Evolutionary conservation across 2,329 filamentous ascomycete species (phyloP).

Genomic region (Sporothrix phasma): DNA sequence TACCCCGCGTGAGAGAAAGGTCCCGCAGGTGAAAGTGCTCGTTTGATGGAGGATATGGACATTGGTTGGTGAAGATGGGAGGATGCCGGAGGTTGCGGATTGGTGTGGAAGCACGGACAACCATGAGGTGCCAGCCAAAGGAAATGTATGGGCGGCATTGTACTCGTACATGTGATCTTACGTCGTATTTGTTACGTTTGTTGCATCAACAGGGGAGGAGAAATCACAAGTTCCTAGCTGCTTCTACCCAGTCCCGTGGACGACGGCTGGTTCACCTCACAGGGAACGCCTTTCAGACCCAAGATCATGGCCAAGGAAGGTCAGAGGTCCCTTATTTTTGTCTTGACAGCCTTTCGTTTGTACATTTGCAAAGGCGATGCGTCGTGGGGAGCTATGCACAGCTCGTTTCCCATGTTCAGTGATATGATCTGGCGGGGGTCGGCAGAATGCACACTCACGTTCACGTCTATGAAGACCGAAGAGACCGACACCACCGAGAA

Average conservation of each 20-base stretch:
- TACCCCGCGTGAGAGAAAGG: not conserved
- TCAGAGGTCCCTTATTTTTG: not conserved
- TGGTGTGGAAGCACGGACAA: too few species aligned
- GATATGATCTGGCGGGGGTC: not conserved
- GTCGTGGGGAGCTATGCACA: not conserved
- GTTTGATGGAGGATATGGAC: not conserved
- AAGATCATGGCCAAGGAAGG: not conserved
- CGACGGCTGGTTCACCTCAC: not conserved
- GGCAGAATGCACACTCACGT: not conserved
- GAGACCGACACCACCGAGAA: not conserved
- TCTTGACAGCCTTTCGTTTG: not conserved
- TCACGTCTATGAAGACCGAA: not conserved
- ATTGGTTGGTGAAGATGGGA: not conserved
- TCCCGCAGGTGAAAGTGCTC: not conserved
- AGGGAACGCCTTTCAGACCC: conserved; percentile 5
- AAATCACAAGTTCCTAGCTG: not conserved
- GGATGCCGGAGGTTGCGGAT: not conserved
- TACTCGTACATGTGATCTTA: too few species aligned
- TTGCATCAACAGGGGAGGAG: too few species aligned
- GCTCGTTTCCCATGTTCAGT: not conserved
- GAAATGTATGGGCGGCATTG: not conserved
- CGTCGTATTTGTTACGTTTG: too few species aligned
- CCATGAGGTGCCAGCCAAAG: not conserved
- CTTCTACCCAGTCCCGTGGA: not conserved
- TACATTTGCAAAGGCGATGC: not conserved